Base-by-base conservation (phyloP, 129 eudicot species). In the Chrysanthemum lavandulifolium region DNA sequence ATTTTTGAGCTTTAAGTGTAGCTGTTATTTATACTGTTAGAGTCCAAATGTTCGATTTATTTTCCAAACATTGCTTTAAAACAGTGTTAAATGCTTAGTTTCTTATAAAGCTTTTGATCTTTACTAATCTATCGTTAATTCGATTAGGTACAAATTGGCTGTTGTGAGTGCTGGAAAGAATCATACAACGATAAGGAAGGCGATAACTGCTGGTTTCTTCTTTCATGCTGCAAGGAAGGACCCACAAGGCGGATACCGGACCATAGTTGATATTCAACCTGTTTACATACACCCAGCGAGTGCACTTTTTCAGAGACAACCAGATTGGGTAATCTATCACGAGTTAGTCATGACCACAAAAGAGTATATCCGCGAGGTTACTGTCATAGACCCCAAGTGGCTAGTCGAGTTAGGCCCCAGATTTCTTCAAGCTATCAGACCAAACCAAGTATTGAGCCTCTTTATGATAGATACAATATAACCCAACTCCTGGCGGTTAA, bases 281-380 rank as follows among this genome's bases (percentile, higher is more conserved):
- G 96, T 88, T 61, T 86, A 88, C 64, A 91, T 91, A 11, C 96
- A 88, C 73, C 92, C 97, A 4, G 86, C 89, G 72, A 88, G 92
- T 82, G 92, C 96, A 43, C 83, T 23, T 23, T 23, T 23, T 23
- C 1, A 23, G 25, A 23, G 25, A 23, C 25, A 23, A 23, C 25
- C 1, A 23, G 25, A 23, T 0, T 23, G 25, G 25, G 25, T 23
- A 23, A 23, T 23, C 25, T 23, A 23, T 23, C 96, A 91, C 36
- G 96, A 88, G 69, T 78, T 88, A 45, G 97, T 91, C 0, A 88
- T 91, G 96, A 91, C 96, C 2, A 88, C 93, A 27, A 91, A 91
- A 72, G 96, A 88, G 60, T 88, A 91, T 47, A 88, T 91, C 96
- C 88, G 96, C 7, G 93, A 88, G 77, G 93, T 86, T n/a, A 83